Percentiles rank a stretch among this genome's conserved stretches.
Conservation (phyloP, 1,284 basidiomycete genomes). For the Cerrena zonata region DNA sequence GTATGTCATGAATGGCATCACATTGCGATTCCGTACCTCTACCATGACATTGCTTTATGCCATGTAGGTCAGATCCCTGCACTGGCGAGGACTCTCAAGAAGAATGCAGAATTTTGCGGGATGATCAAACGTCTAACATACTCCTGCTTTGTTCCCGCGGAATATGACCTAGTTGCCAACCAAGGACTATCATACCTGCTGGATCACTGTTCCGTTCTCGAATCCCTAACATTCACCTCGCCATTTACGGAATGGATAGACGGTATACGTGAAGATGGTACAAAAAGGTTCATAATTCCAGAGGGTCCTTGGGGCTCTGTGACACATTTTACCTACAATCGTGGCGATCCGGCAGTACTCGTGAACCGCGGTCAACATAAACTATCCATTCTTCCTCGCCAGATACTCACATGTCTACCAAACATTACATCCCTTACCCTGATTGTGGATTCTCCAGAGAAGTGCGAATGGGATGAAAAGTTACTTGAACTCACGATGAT, state of each 20-base stretch:
- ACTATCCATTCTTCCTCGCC: no score
- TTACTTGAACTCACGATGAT: no score
- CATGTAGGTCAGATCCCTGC: conserved; percentile 9
- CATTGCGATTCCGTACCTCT: conserved; percentile 5
- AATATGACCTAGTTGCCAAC: not conserved
- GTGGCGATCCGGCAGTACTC: no score
- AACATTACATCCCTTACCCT: no score
- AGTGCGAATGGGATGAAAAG: no score
- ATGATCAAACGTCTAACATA: not conserved
- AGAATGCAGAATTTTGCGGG: not conserved
- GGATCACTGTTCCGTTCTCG: not conserved
- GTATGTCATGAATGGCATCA: conserved; percentile 8
- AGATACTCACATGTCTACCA: no score
- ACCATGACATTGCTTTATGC: conserved; percentile 8
- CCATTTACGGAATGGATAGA: not conserved
- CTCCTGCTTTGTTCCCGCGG: not conserved
- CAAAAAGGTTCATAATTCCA: no score
- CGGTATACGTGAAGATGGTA: no score
- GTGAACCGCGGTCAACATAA: no score
- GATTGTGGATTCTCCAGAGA: no score
- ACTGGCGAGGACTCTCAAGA: conserved; percentile 1
- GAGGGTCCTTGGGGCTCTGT: no score
- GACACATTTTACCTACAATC: no score
- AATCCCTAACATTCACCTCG: not conserved
- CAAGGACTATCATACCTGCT: not conserved